Evolutionary conservation across 768 basidiomycete species (phyloP).

Genomic region (Rhodotorula paludigena): DNA sequence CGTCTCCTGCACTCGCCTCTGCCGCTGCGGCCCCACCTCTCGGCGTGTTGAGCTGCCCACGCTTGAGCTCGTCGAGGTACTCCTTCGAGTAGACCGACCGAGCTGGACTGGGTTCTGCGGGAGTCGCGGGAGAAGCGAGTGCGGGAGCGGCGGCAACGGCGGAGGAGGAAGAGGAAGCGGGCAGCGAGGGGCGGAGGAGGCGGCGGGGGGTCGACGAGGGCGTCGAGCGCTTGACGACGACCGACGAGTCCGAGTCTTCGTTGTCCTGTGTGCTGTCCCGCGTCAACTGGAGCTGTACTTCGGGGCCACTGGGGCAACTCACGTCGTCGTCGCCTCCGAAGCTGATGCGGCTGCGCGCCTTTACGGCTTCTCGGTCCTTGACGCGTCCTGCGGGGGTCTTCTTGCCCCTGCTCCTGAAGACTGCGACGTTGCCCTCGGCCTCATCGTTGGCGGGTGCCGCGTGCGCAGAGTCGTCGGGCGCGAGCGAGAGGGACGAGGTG

Average conservation of each 20-base stretch:
- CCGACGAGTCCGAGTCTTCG: background rate
- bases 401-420: constrained; percentile 27
- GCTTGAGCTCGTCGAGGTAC: constrained; percentile 49
- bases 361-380: constrained; percentile 10
- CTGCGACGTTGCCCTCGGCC: constrained; percentile 23
- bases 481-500: background rate
- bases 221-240: constrained; percentile 26
- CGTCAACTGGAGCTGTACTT: too few species aligned
- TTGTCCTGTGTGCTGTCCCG: constrained; percentile 1
- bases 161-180: background rate
- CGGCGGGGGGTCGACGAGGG: constrained; percentile 8
- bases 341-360: constrained; percentile 10
- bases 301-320: too few species aligned
- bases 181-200: constrained; percentile 7
- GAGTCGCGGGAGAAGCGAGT: background rate
- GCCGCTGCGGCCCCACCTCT: constrained; percentile 15
- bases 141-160: background rate
- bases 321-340: constrained; percentile 16
- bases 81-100: constrained; percentile 46
- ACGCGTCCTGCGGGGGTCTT: constrained; percentile 27
- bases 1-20: constrained; percentile 3
- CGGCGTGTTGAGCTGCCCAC: constrained; percentile 41
- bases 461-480: background rate
- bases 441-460: background rate
- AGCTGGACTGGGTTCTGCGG: background rate